Evolutionary conservation across 441 rosid genomes (phyloP), one percentile per base, ranked within the genome.

Genomic region (Kokia cookei): DNA sequence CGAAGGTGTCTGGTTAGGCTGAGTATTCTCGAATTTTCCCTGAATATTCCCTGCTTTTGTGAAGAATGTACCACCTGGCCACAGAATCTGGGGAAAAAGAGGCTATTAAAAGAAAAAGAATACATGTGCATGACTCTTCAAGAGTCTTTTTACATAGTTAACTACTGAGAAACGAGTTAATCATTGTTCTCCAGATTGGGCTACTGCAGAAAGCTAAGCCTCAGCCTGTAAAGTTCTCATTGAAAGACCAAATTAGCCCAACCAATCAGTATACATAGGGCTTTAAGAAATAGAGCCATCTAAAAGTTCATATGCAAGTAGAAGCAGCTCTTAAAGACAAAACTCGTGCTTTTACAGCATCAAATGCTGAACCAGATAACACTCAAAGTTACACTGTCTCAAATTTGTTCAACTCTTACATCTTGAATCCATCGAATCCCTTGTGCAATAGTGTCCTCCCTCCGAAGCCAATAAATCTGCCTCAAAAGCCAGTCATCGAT

Each of bases 401-500:
- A 76, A 32, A 67, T 37, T 66, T 71, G 62, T 50, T 61, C 40
- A 57, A 71, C 75, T 61, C 96, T 96, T 92, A 96, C 99, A 84
- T 93, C 93, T 87, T 93, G 95, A 78, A 90, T 80, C 94, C 93
- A 92, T 66, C 75, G 89, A 76, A 96, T 89, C 83, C 97, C 97
- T 60, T 75, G 84, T 68, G 98, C 92, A 70, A 96, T 69, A 55
- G 88, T 86, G 5, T 96, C 99, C 82, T 92, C 98, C 32, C 78
- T 89, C 69, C 94, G 85, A 76, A 96, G 92, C 96, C 93, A 96
- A 67, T 83, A 82, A 66, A 96, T 84, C 82, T 87, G 96, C 80
- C 94, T 85, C 82, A 96, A 75, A 75, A 96, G 97, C 88, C 87
- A 96, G 82, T 96, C 99, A 86, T 92, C 99, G 45, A 93, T 92